Conservation (phyloP, 2,329 filamentous ascomycete genomes). For the Fusarium algeriense region DNA sequence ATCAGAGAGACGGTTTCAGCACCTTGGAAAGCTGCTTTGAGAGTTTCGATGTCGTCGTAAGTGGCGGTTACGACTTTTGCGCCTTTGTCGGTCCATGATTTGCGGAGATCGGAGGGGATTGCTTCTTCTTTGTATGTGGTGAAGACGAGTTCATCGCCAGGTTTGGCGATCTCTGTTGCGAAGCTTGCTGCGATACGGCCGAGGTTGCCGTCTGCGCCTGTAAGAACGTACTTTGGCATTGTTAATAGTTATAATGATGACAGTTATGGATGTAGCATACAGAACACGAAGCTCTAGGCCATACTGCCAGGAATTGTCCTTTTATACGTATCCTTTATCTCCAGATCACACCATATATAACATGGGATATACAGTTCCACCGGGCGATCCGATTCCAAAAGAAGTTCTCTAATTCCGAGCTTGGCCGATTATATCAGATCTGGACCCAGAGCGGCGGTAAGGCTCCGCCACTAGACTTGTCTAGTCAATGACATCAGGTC, state of each 20-base stretch:
- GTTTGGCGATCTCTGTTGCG: conserved; percentile 39
- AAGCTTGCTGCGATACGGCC: conserved; percentile 40
- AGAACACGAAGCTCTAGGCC: no score
- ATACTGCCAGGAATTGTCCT: not conserved
- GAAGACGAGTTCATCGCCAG: conserved; percentile 41
- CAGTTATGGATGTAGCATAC: not conserved
- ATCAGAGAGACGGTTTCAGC: conserved; percentile 44
- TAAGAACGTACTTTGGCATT: conserved; percentile 45
- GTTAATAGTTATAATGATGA: not conserved
- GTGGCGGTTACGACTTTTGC: conserved; percentile 37
- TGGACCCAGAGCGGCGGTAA: conserved; percentile 31
- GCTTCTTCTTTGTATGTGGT: conserved; percentile 43
- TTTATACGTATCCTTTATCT: not conserved
- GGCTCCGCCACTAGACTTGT: not conserved
- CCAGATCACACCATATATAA: not conserved
- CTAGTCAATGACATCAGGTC: conserved; percentile 18
- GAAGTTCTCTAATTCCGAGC: conserved; percentile 29
- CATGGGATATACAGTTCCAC: not conserved
- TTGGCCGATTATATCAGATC: conserved; percentile 22
- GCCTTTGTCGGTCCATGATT: conserved; percentile 40
- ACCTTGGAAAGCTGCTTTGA: conserved; percentile 41
- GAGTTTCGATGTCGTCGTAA: conserved; percentile 42
- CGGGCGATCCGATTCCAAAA: conserved; percentile 19
- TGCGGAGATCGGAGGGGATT: conserved; percentile 23
- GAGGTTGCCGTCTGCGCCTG: conserved; percentile 44